Evolutionary conservation across 1,284 basidiomycete genomes (phyloP), one percentile per base, ranked within the genome.

Genomic region (Moesziomyces globuligerus): DNA sequence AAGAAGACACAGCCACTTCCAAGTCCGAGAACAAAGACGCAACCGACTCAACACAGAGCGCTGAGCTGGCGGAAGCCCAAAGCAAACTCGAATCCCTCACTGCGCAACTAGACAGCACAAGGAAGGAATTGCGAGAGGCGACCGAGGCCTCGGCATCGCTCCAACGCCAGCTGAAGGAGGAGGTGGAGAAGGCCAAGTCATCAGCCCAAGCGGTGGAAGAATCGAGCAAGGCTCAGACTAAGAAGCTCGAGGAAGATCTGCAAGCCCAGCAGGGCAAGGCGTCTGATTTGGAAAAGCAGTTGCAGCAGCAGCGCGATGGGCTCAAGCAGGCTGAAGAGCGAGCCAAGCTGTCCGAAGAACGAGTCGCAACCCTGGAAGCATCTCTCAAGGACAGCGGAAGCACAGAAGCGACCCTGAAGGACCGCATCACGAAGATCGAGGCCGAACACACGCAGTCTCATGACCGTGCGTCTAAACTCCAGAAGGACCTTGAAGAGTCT

Each of bases 201-300:
- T 32, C 60, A 8, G 39, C 53, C 13, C 26, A 55, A 18, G 26
- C 49, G 24, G 46, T 45, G 5, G 53, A 48, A 25, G 38, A 61
- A 15, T 34, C 59, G 5, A 36, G n/a, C 23, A 60, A 44, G 25
- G 34, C 40, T 11, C 48, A 40, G 18, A 25, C 40, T 4, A 57
- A 59, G 3, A 45, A 54, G 47, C 46, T 64, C 20, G 39, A 64
- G 38, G 48, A 56, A 13, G 59, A 72, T 13, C 45, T 62, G 13
- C 10, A 46, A 7, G 25, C 42, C 11, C 51, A 52, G 36, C 44
- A 44, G 29, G 24, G 48, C 13, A 67, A 66, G 28, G 45, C 43
- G 23, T 26, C 54, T 32, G 45, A 52, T 7, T 48, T 69, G 28
- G 51, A 64, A 29, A 48, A 43, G 44, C 37, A 67, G 32, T 45